Conservation (phyloP, 1,139 yeast species). For the Pichia sp. region DNA sequence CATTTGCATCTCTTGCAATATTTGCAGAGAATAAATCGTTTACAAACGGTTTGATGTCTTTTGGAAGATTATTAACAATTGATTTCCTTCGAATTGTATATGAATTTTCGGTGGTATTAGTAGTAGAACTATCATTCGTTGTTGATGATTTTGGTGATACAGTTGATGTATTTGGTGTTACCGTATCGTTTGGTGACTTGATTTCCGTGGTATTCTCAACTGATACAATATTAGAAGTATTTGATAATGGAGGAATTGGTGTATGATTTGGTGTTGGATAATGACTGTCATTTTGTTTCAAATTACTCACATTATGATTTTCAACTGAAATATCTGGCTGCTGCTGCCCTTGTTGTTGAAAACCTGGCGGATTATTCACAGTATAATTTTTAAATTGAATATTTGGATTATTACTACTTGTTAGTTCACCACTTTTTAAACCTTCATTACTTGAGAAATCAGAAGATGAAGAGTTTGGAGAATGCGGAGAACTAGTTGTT, state of each 20-base stretch:
- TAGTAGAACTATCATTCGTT: constrained; percentile 1
- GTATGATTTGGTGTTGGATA: constrained; percentile 29
- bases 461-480: constrained; percentile 3
- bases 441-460: constrained; percentile 2
- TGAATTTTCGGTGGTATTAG: background rate
- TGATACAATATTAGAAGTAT: background rate
- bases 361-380: constrained; percentile 9
- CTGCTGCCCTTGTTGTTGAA: constrained; percentile 1
- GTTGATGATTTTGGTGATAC: constrained; percentile 15
- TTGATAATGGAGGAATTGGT: constrained; percentile 12
- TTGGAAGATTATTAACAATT: background rate
- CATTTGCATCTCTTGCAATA: constrained; percentile 13
- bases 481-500: background rate
- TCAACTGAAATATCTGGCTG: background rate
- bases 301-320: background rate
- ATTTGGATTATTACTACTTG: background rate
- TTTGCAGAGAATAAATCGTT: constrained; percentile 4
- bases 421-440: background rate
- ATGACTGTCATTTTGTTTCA: background rate
- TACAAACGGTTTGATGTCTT: background rate
- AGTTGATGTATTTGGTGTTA: background rate
- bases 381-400: constrained; percentile 12
- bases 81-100: background rate
- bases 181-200: background rate
- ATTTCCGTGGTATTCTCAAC: background rate